A percentile compares a stretch with the other conserved stretches of the same genome.
Evolutionary conservation across 495 filamentous ascomycete species (phyloP).

Genomic region (Xylaria bambusicola): DNA sequence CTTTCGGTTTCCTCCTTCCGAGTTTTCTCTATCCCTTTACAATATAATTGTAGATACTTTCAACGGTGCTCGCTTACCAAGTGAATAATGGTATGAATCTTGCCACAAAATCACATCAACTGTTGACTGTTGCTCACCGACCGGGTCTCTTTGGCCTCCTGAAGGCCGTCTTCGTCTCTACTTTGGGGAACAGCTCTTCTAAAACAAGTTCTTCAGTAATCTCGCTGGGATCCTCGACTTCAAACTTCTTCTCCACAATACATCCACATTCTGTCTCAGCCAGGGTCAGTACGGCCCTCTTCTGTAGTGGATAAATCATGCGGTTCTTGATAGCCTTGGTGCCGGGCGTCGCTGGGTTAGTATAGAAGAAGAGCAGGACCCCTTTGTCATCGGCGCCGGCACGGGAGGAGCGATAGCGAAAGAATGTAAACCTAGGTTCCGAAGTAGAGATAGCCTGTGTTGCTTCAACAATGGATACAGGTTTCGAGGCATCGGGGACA

Average conservation of each 20-base stretch:
- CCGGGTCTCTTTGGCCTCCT: conserved; percentile 89
- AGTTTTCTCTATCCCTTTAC: background rate
- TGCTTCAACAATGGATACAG: conserved; percentile 45
- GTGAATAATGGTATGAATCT: no score
- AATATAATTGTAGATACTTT: background rate
- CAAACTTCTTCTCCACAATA: conserved; percentile 71
- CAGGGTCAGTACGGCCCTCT: conserved; percentile 66
- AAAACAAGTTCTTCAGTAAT: conserved; percentile 69
- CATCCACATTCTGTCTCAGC: conserved; percentile 71
- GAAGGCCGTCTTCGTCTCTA: conserved; percentile 72
- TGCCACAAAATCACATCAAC: background rate
- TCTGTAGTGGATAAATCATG: conserved; percentile 91
- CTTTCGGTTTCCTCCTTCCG: background rate
- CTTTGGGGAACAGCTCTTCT: conserved; percentile 74
- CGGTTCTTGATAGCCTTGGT: conserved; percentile 79
- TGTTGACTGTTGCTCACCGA: conserved; percentile 31
- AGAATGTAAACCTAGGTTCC: conserved; percentile 90
- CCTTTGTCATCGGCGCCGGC: conserved; percentile 55
- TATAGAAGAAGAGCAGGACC: conserved; percentile 89
- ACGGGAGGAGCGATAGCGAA: conserved; percentile 60
- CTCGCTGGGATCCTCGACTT: conserved; percentile 67
- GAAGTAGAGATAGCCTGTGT: conserved; percentile 71
- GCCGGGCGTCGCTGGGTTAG: conserved; percentile 71
- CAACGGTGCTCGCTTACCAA: no score
- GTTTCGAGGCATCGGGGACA: conserved; percentile 54